Base-by-base conservation (phyloP, 352 stramenopile species). In the Peronospora farinosa region DNA sequence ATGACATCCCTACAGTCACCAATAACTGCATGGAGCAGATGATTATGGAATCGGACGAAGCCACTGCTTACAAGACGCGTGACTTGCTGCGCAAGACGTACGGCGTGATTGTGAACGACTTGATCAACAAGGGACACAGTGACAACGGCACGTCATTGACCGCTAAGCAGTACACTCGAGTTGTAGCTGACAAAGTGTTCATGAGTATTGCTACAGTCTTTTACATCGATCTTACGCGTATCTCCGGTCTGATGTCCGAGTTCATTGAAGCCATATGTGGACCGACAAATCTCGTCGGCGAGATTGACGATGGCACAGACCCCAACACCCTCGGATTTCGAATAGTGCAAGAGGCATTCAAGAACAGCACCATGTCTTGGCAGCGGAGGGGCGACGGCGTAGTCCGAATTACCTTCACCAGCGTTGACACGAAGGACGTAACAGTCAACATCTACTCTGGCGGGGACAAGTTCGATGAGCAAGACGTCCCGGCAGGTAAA, bases 281-380 rank as follows among this genome's bases (percentile, higher is more conserved):
- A 4, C 60, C 55, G 7, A 69, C 60, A 19, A 51, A 69, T 32
- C 31, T 69, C 13, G 11, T 69, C 4, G 60, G 60, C 0, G 65
- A 78, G 37, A 64, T 78, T 27, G 70, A 78, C 35, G 68, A 84
- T 37, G 72, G 72, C 3, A 61, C 60, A 0, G 48, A 74, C 1
- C 56, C 69, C 17, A 40, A 72, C 31, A 74, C 71, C 0, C 63
- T 87, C 5, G 75, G 68, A 7, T 33, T 87, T 1, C 42, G 15
- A 0, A 63, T 51, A 0, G 48, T 84, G 0, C 59, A 74, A 44
- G 63, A 77, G 8, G 73, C 68, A 3, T 84, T 87, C 17, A 44
- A 61, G 0, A 37, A 45, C 37, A 83, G 56, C 43, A 57, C 28
- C 2, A 60, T 66, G n/a, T 64, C 63, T 1, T 84, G 72, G 72